Conservation (phyloP, 2,329 filamentous ascomycete genomes). For the Claviceps quebecensis region DNA sequence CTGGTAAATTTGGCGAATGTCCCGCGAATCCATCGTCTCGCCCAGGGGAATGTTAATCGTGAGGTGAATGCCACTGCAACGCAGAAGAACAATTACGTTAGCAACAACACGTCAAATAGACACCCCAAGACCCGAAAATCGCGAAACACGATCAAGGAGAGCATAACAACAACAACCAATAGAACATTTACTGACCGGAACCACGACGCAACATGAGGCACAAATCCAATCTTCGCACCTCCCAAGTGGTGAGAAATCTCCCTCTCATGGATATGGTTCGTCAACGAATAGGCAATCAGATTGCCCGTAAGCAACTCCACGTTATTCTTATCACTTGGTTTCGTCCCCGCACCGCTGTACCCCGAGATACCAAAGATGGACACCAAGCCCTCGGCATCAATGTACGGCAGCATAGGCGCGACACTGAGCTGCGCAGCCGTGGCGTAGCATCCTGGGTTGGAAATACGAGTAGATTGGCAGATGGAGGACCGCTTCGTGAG, state of each 20-base stretch:
- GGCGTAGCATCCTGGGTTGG: constrained; percentile 91
- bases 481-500: constrained; percentile 65
- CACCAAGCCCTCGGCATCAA: constrained; percentile 63
- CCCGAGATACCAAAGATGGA: constrained; percentile 76
- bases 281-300: constrained; percentile 64
- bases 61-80: constrained; percentile 69
- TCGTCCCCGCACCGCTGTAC: constrained; percentile 90
- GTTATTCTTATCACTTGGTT: constrained; percentile 90
- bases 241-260: constrained; percentile 76
- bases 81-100: background rate
- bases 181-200: constrained; percentile 34
- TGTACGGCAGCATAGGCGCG: constrained; percentile 44
- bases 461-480: constrained; percentile 64
- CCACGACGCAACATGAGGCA: constrained; percentile 91
- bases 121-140: background rate
- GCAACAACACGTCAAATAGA: background rate
- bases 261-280: constrained; percentile 86
- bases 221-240: constrained; percentile 56
- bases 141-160: background rate
- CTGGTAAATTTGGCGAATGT: constrained; percentile 90
- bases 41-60: constrained; percentile 83
- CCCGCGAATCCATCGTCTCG: constrained; percentile 74
- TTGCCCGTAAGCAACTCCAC: constrained; percentile 54
- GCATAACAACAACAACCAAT: background rate
- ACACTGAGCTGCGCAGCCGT: constrained; percentile 87